Evolutionary conservation across 495 filamentous ascomycete species (phyloP).

Genomic region (Penicillium cataractarum): DNA sequence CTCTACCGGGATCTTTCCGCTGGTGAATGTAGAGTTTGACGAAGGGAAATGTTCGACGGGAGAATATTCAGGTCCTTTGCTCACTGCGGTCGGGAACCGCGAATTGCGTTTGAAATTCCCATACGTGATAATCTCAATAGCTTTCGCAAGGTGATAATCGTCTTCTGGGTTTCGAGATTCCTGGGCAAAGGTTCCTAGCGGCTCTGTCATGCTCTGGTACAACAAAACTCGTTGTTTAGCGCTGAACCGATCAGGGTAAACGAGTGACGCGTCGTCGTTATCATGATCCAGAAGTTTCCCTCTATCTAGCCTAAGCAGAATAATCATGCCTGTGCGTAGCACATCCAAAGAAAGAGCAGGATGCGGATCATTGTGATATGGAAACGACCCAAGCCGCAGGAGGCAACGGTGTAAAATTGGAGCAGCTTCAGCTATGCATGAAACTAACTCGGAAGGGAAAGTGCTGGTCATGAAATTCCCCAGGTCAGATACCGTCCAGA

Average conservation of each 20-base stretch:
- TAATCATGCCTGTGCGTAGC: neutral
- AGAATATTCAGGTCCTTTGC: neutral
- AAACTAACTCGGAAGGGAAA: neutral
- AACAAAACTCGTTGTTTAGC: neutral
- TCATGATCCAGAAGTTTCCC: neutral
- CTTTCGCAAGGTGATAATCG: slow-evolving; percentile 2
- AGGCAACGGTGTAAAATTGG: neutral
- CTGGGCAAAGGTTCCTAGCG: neutral
- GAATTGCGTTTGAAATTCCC: neutral
- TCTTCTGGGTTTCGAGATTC: neutral
- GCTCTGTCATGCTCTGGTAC: neutral
- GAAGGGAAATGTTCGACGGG: neutral
- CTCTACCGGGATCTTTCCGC: neutral
- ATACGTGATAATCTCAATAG: neutral
- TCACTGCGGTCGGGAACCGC: slow-evolving; percentile 1
- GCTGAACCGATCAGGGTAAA: neutral
- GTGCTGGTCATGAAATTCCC: neutral
- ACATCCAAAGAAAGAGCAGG: neutral
- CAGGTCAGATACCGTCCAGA: neutral
- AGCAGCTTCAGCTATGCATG: neutral
- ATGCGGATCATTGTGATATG: neutral
- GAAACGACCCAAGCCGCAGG: neutral
- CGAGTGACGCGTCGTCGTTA: neutral
- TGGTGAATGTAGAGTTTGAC: neutral
- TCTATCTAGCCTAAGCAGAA: neutral